These are phyloP conservation scores for Pythium rhizo-oryzae DNA, from an alignment of 352 stramenopile species.

Conservation along the genomic window DNA sequence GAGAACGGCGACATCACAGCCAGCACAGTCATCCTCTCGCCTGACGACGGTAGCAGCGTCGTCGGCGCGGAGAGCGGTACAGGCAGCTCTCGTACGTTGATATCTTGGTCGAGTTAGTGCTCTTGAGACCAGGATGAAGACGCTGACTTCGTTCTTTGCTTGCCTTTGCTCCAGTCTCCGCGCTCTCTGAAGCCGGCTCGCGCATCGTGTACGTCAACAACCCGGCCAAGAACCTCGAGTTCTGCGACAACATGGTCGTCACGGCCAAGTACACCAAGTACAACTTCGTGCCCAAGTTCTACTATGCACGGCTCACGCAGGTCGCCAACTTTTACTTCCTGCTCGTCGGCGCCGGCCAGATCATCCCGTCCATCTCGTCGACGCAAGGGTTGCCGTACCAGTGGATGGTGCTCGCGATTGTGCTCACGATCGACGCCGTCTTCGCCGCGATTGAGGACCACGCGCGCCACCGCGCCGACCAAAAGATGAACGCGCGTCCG, in stretches of 20 bases:
- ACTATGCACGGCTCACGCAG: conserved; percentile 85
- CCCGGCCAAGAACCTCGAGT: conserved; percentile 56
- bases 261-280: conserved; percentile 90
- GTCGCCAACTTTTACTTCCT: conserved; percentile 92
- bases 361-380: conserved; percentile 86
- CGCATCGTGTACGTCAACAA: conserved; percentile 81
- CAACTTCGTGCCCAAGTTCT: conserved; percentile 86
- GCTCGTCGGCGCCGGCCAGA: conserved; percentile 83
- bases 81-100: neutral
- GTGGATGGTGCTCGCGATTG: conserved; percentile 86
- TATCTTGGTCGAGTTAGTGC: neutral
- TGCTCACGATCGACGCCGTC: conserved; percentile 85
- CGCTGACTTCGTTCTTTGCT: neutral
- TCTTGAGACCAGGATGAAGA: too few relatives aligned
- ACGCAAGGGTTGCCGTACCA: conserved; percentile 85
- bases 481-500: conserved; percentile 79
- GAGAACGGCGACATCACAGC: conserved; percentile 42
- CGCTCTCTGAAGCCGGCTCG: conserved; percentile 48
- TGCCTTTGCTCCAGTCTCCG: conserved; percentile 8
- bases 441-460: conserved; percentile 84
- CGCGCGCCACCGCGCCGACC: conserved; percentile 74
- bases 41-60: conserved; percentile 10
- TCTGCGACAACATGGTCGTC: conserved; percentile 81
- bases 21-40: conserved; percentile 16
- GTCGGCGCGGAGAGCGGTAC: neutral